Evolutionary conservation across 108 stramenopile genomes (phyloP).

Genomic region (Aurantiochytrium sp.): DNA sequence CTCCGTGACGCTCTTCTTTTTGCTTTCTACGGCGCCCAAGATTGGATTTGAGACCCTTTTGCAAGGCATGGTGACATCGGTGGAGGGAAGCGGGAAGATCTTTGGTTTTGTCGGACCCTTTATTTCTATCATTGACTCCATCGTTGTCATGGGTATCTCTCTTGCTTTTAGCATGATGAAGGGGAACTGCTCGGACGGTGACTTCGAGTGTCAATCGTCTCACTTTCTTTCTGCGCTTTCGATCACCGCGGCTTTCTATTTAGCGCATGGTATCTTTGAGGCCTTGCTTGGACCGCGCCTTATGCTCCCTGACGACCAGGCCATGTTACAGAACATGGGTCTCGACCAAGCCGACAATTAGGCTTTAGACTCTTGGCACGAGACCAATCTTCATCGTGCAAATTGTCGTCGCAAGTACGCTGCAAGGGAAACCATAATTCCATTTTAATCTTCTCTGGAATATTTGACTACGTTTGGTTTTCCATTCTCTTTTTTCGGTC

Average conservation of each 20-base stretch:
- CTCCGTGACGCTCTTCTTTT: not conserved
- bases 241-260: not conserved
- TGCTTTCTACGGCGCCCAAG: constrained; percentile 13
- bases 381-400: too few species aligned
- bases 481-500: too few species aligned
- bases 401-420: too few species aligned
- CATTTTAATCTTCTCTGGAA: too few species aligned
- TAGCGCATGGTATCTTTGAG: constrained; percentile 2
- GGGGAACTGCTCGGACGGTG: not conserved
- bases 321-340: not conserved
- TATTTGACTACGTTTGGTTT: too few species aligned
- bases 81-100: not conserved
- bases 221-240: not conserved
- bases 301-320: not conserved
- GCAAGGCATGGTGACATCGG: not conserved
- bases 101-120: not conserved
- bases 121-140: not conserved
- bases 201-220: not conserved
- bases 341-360: not conserved
- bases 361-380: too few species aligned
- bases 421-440: too few species aligned
- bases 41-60: constrained; percentile 8
- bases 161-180: not conserved
- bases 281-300: not conserved
- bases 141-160: not conserved